Evolutionary conservation across 768 basidiomycete species (phyloP).

Genomic region (Suillus cothurnatus): DNA sequence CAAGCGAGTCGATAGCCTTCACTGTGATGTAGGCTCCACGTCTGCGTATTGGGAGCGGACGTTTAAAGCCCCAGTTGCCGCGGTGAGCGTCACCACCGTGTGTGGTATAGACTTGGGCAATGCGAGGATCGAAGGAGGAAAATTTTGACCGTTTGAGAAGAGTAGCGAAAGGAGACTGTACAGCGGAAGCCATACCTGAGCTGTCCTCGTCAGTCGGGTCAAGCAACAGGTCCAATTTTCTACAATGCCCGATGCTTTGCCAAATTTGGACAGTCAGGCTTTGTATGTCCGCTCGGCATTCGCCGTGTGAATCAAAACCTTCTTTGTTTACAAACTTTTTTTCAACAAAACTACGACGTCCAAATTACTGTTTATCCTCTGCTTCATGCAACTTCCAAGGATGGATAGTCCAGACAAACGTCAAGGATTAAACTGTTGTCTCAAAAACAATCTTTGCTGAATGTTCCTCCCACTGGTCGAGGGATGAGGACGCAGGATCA

Average conservation of each 20-base stretch:
- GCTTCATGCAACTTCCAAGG: slow-evolving; percentile 45
- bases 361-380: slow-evolving; percentile 80
- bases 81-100: slow-evolving; percentile 69
- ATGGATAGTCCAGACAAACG: slow-evolving; percentile 89
- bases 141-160: slow-evolving; percentile 84
- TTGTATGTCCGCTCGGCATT: slow-evolving; percentile 21
- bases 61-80: slow-evolving; percentile 86
- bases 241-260: background rate
- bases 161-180: slow-evolving; percentile 64
- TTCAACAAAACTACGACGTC: slow-evolving; percentile 55
- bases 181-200: slow-evolving; percentile 20
- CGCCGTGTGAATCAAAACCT: slow-evolving; percentile 36
- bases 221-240: slow-evolving; percentile 2
- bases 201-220: slow-evolving; percentile 3
- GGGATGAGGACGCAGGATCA: slow-evolving; percentile 90
- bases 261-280: background rate
- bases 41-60: slow-evolving; percentile 69
- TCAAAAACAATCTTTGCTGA: slow-evolving; percentile 96
- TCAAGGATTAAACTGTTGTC: slow-evolving; percentile 65
- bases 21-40: slow-evolving; percentile 68
- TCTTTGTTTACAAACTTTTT: slow-evolving; percentile 13
- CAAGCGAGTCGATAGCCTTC: slow-evolving; percentile 66
- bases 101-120: slow-evolving; percentile 78
- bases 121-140: slow-evolving; percentile 73
- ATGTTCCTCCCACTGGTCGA: slow-evolving; percentile 88